Percentiles rank a stretch among this genome's conserved stretches.
Conservation (phyloP, 1,284 basidiomycete species). For the Naganishia sp. region DNA sequence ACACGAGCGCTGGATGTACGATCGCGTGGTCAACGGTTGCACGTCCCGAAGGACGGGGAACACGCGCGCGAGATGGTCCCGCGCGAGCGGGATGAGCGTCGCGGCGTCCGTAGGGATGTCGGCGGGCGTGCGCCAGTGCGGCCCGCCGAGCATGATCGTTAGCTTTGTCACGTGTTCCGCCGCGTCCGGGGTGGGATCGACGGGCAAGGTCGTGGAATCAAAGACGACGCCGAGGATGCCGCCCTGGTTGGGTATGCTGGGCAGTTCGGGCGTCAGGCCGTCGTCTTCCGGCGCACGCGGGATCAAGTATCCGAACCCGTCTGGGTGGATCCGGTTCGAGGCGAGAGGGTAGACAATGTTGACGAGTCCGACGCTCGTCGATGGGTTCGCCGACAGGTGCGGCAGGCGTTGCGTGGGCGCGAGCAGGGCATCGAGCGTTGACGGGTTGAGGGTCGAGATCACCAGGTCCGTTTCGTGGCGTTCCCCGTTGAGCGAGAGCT, state of each 20-base stretch:
- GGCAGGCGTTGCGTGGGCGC: constrained; percentile 40
- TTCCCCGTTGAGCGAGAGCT: constrained; percentile 8
- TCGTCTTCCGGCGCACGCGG: constrained; percentile 66
- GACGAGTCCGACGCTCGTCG: constrained; percentile 67
- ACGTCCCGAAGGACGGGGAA: constrained; percentile 55
- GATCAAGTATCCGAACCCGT: constrained; percentile 92
- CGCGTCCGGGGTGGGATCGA: constrained; percentile 59
- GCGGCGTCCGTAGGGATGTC: constrained; percentile 33
- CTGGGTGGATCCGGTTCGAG: constrained; percentile 62
- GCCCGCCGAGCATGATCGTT: constrained; percentile 90
- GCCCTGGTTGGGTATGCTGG: constrained; percentile 40
- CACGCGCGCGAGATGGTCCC: constrained; percentile 58
- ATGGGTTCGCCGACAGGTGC: constrained; percentile 54
- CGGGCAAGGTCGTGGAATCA: constrained; percentile 73
- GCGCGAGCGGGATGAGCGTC: constrained; percentile 46
- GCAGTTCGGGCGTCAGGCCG: constrained; percentile 27
- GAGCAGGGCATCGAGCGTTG: constrained; percentile 37
- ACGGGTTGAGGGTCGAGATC: constrained; percentile 40
- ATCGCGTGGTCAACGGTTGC: constrained; percentile 62
- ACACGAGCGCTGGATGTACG: constrained; percentile 66
- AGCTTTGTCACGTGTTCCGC: constrained; percentile 61
- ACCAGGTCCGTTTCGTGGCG: constrained; percentile 37
- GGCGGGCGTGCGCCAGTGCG: constrained; percentile 59
- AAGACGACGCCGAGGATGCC: constrained; percentile 78
- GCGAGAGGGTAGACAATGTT: constrained; percentile 62